Conservation (phyloP, 2,329 filamentous ascomycete genomes). For the Juglanconis juglandina region DNA sequence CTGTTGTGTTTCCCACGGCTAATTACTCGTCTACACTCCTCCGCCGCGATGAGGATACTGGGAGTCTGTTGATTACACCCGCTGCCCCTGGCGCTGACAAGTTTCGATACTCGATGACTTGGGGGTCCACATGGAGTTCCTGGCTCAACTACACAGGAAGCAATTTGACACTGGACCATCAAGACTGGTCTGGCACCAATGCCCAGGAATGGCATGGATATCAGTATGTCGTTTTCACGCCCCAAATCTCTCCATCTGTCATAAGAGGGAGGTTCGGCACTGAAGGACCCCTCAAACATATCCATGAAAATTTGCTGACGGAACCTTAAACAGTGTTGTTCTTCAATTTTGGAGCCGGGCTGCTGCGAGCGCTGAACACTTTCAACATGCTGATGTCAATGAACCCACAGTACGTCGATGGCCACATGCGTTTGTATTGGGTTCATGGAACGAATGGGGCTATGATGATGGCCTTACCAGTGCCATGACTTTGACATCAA, state of each 20-base stretch:
- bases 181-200: conserved; percentile 51
- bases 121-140: conserved; percentile 55
- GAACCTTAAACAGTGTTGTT: conserved; percentile 49
- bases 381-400: conserved; percentile 55
- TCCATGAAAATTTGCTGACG: neutral
- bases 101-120: conserved; percentile 61
- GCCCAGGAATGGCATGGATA: conserved; percentile 11
- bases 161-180: conserved; percentile 42
- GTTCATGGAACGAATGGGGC: conserved; percentile 61
- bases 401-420: conserved; percentile 40
- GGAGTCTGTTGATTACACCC: conserved; percentile 49
- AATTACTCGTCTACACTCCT: conserved; percentile 58
- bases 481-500: conserved; percentile 40
- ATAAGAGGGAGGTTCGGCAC: too few relatives aligned
- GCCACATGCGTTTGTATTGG: conserved; percentile 61
- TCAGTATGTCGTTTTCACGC: neutral
- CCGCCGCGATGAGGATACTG: conserved; percentile 27
- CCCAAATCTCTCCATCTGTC: too few relatives aligned
- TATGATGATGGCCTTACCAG: conserved; percentile 59
- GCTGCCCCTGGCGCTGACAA: conserved; percentile 58
- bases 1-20: conserved; percentile 55
- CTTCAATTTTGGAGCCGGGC: conserved; percentile 62
- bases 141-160: conserved; percentile 56
- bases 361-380: conserved; percentile 56
- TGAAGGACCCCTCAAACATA: too few relatives aligned